Percentiles rank a stretch among this genome's conserved stretches.
These are phyloP conservation scores for Aureococcus anophagefferens DNA, from an alignment of 108 stramenopile genomes.

Conservation along the genomic window DNA sequence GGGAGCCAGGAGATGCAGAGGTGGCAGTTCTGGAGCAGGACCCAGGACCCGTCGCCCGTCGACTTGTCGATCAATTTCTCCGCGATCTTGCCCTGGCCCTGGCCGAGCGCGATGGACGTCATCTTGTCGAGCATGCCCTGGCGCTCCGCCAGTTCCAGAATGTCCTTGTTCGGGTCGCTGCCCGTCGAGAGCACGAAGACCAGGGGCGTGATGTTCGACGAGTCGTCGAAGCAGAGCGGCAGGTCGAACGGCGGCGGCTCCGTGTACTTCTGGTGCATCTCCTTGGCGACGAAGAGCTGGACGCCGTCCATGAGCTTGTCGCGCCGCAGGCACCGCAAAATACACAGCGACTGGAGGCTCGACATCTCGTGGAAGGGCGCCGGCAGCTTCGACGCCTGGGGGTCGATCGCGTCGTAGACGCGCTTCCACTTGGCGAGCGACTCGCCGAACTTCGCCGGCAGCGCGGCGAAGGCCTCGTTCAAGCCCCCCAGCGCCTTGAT, in stretches of 20 bases:
- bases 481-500: no score
- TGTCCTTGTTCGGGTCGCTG: constrained; percentile 52
- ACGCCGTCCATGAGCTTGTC: constrained; percentile 50
- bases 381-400: constrained; percentile 35
- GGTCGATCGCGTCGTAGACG: constrained; percentile 38
- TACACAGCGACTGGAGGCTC: constrained; percentile 35
- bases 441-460: constrained; percentile 18
- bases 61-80: constrained; percentile 39
- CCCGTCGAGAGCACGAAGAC: constrained; percentile 55
- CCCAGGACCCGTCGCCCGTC: constrained; percentile 42
- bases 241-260: constrained; percentile 56
- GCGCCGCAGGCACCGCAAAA: constrained; percentile 39
- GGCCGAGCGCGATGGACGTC: constrained; percentile 45
- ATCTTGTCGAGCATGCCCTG: constrained; percentile 28
- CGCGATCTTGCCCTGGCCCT: constrained; percentile 51
- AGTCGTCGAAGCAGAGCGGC: constrained; percentile 41
- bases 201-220: constrained; percentile 37
- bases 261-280: constrained; percentile 27
- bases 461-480: constrained; percentile 22
- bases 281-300: constrained; percentile 39
- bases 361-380: constrained; percentile 28
- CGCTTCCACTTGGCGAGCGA: constrained; percentile 10
- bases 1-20: constrained; percentile 48
- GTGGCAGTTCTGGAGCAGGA: constrained; percentile 50
- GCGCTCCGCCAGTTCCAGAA: constrained; percentile 37